Base-by-base conservation (phyloP, 208 protist genomes). In the Acanthamoeba royreba region DNA sequence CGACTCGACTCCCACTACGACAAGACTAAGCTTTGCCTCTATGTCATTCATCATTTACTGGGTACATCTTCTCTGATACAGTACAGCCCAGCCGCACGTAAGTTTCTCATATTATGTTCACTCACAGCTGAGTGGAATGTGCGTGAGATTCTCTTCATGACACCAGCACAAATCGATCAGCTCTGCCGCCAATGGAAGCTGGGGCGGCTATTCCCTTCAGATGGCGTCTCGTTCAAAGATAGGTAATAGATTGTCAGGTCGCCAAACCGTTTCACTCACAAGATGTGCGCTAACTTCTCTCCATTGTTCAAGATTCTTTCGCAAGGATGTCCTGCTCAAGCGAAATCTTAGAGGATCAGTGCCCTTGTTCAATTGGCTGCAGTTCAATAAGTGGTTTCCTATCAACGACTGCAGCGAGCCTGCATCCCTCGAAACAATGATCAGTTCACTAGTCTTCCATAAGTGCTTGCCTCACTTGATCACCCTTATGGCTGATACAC, bases 311-410 rank as follows among this genome's bases (percentile, higher is more conserved):
- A 81, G 69, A 22, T 81, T 81, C 38, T 19, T 81, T 4, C 69
- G 69, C 3, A 81, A 81, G 69, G 69, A 81, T n/a, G 40, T 81
- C 4, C 38, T 81, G 4, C 19, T 81, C 1, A 81, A 81, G 69
- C 69, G 69, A 5, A 43, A 42, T 33, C 69, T 81, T 1, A 22
- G 25, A 1, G 81, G 81, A 15, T 66, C 52, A 17, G 81, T 89
- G 47, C 33, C 81, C 17, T 61, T 89, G 81, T 89, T 66, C 81
- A 89, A 89, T 22, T 89, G 81, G 81, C 7, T 89, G 2, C 52
- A 89, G 49, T 55, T 66, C 28, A 66, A 66, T 35, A 8, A 43
- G 81, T 89, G 81, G 81, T 89, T 89, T n/a, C 81, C 81, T 9
- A 19, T 42, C 33, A 8, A 31, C 58, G 11, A 7, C 19, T 49